phyloP scores from a whole-genome alignment of 2,329 filamentous ascomycete genomes.

The Metarhizium robertsii region DNA sequence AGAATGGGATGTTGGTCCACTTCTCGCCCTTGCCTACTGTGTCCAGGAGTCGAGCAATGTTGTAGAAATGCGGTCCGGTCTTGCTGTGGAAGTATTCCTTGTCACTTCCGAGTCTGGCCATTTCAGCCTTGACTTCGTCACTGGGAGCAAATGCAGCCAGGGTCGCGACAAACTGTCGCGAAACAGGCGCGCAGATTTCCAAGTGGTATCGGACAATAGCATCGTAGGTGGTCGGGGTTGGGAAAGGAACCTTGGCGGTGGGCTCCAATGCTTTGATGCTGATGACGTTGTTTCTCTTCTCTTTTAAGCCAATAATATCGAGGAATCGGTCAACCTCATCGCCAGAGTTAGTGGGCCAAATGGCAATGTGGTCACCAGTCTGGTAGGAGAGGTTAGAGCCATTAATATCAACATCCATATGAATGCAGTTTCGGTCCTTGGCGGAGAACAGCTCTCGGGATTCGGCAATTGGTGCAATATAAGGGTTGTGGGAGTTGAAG shows the following conservation, averaged over 20 bases:
- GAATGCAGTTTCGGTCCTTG: constrained; percentile 88
- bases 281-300: constrained; percentile 75
- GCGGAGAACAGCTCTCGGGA: constrained; percentile 86
- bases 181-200: constrained; percentile 91
- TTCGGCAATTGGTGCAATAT: constrained; percentile 85
- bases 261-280: constrained; percentile 85
- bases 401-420: constrained; percentile 88
- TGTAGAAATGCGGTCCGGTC: constrained; percentile 72
- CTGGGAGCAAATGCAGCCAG: constrained; percentile 83
- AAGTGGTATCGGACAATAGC: constrained; percentile 90
- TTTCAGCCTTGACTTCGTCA: constrained; percentile 76
- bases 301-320: constrained; percentile 61
- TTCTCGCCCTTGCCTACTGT: constrained; percentile 61
- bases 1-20: constrained; percentile 85
- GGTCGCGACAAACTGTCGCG: constrained; percentile 85
- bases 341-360: constrained; percentile 95
- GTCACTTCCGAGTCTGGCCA: constrained; percentile 80
- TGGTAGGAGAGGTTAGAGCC: constrained; percentile 87
- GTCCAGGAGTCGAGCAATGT: constrained; percentile 78
- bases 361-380: constrained; percentile 91
- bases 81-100: constrained; percentile 93
- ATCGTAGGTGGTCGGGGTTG: constrained; percentile 93
- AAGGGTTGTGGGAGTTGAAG: constrained; percentile 94
- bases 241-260: constrained; percentile 95
- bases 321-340: constrained; percentile 88